These are phyloP conservation scores for Tilletia caries DNA, from an alignment of 1,284 basidiomycete genomes.

Conservation along the genomic window DNA sequence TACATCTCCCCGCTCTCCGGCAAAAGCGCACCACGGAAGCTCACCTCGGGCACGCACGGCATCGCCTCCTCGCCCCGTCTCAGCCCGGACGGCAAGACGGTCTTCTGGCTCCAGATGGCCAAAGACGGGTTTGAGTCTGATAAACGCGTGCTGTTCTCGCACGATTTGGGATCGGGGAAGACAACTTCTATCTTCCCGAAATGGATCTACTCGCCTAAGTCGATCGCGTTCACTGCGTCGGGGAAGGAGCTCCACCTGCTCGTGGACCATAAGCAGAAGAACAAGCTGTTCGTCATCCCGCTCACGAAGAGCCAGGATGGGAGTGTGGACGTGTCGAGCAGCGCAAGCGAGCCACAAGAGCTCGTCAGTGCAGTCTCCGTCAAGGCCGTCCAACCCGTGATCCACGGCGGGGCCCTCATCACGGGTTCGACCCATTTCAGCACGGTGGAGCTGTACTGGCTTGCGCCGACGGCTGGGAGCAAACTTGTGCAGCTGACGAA, in stretches of 20 bases:
- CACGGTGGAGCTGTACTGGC: conserved; percentile 27
- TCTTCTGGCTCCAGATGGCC: conserved; percentile 43
- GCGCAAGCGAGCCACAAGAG: conserved; percentile 7
- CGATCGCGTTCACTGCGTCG: conserved; percentile 22
- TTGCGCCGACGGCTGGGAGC: neutral
- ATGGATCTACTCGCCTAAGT: conserved; percentile 35
- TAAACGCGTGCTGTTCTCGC: conserved; percentile 23
- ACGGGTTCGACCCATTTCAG: conserved; percentile 19
- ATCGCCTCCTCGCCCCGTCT: conserved; percentile 27
- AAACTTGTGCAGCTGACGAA: conserved; percentile 12
- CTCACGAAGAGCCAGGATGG: neutral
- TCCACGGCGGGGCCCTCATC: conserved; percentile 19
- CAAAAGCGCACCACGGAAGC: conserved; percentile 8
- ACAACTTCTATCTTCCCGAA: conserved; percentile 18
- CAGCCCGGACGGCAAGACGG: conserved; percentile 25
- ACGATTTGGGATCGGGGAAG: conserved; percentile 5
- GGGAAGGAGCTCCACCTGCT: conserved; percentile 19
- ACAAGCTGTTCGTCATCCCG: conserved; percentile 19
- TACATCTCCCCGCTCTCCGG: conserved; percentile 27
- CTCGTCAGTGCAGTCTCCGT: conserved; percentile 18
- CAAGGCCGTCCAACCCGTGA: conserved; percentile 11
- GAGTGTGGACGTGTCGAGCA: neutral
- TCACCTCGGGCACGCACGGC: conserved; percentile 27
- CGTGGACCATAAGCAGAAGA: conserved; percentile 26
- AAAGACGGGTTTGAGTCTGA: conserved; percentile 42